Conservation (phyloP, 108 stramenopile genomes). For the Schizochytrium sp. region DNA sequence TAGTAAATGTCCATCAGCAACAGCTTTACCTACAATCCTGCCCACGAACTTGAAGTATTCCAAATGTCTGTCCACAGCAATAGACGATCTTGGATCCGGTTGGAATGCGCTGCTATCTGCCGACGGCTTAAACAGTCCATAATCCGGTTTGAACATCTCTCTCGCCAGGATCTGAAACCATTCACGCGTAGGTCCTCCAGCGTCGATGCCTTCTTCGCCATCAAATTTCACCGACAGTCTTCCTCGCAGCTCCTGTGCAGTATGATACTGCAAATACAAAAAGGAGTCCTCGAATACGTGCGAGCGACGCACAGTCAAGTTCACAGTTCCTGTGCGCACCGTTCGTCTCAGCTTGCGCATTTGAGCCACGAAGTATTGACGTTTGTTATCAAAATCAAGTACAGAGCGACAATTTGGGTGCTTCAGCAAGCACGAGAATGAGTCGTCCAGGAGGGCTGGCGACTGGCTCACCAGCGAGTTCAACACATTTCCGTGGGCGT, state of each 20-base stretch:
- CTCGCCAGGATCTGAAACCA: constrained; percentile 96
- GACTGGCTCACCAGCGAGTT: constrained; percentile 47
- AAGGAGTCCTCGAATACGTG: constrained; percentile 97
- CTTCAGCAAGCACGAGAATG: constrained; percentile 35
- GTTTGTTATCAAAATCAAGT: constrained; percentile 90
- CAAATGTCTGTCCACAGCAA: constrained; percentile 89
- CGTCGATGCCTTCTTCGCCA: constrained; percentile 96
- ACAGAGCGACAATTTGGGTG: constrained; percentile 9
- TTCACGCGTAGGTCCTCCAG: constrained; percentile 95
- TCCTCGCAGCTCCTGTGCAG: constrained; percentile 95
- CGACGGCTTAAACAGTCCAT: constrained; percentile 94
- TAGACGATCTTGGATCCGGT: constrained; percentile 53
- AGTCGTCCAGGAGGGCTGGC: constrained; percentile 18
- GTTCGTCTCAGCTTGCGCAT: constrained; percentile 84
- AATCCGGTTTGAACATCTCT: constrained; percentile 98
- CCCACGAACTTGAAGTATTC: constrained; percentile 96
- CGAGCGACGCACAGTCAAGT: constrained; percentile 85
- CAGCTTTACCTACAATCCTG: constrained; percentile 95
- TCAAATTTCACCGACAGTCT: constrained; percentile 92
- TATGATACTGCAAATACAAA: constrained; percentile 88
- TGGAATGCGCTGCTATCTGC: constrained; percentile 94
- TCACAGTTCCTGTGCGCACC: constrained; percentile 84
- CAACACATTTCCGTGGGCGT: neutral
- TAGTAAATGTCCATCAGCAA: constrained; percentile 93
- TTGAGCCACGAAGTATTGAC: constrained; percentile 73